phyloP scores from a whole-genome alignment of 495 filamentous ascomycete species.

The Evansstolkia leycettana region DNA sequence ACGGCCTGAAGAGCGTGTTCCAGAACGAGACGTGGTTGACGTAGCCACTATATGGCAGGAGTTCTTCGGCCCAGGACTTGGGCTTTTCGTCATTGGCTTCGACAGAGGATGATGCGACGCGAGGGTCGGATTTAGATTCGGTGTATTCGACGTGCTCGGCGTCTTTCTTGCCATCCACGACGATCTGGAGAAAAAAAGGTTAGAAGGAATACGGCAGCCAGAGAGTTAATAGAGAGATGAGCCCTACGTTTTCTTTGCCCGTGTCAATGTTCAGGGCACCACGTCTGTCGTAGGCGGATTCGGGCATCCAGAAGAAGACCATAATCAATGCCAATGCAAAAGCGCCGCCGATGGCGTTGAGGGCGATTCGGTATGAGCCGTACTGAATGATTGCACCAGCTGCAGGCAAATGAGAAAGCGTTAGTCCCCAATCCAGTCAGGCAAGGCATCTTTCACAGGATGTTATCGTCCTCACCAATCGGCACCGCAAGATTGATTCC shows the following conservation, averaged over 20 bases:
- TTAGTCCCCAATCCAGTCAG: no score
- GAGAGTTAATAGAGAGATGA: not conserved
- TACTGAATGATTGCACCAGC: constrained; percentile 24
- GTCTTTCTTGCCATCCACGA: constrained; percentile 11
- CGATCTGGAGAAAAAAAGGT: no score
- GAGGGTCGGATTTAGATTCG: no score
- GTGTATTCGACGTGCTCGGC: constrained; percentile 17
- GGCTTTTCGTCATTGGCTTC: not conserved
- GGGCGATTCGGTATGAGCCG: constrained; percentile 15
- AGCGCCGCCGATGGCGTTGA: constrained; percentile 29
- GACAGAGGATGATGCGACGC: no score
- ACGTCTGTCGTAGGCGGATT: constrained; percentile 23
- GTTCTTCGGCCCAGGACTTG: constrained; percentile 13
- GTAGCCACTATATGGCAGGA: constrained; percentile 28
- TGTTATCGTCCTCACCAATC: constrained; percentile 29
- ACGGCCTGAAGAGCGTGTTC: constrained; percentile 29
- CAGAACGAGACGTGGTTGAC: constrained; percentile 21
- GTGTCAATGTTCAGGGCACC: constrained; percentile 26
- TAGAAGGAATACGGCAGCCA: no score
- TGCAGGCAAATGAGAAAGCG: no score
- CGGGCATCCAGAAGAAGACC: constrained; percentile 33
- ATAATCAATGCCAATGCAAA: constrained; percentile 23
- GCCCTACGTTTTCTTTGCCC: constrained; percentile 11
- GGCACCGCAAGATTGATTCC: constrained; percentile 30
- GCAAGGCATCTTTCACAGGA: no score